A percentile compares a stretch with the other conserved stretches of the same genome.
phyloP scores from a whole-genome alignment of 345 rosid genomes.

The Hypericum perforatum region DNA sequence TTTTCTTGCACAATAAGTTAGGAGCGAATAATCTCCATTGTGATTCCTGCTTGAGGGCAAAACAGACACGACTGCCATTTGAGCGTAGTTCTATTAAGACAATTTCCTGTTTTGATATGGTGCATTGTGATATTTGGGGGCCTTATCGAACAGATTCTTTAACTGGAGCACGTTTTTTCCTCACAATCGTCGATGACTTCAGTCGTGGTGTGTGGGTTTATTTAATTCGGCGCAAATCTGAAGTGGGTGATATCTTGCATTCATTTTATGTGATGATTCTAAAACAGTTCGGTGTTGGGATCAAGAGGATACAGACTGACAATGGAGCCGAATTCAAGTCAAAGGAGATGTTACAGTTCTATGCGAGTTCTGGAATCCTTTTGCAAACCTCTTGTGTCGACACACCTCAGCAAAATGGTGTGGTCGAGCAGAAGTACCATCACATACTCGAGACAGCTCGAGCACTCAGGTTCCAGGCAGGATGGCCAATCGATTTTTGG shows the following conservation, averaged over 20 bases:
- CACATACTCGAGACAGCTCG: conserved; percentile 5
- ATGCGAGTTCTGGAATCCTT: not conserved
- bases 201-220: not conserved
- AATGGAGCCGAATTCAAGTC: not conserved
- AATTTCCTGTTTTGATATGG: not conserved
- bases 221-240: not conserved
- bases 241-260: not conserved
- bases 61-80: not conserved
- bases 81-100: not conserved
- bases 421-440: not conserved
- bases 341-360: not conserved
- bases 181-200: not conserved
- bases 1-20: not conserved
- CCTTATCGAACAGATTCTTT: not conserved
- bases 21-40: not conserved
- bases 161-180: not conserved
- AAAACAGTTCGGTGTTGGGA: not conserved
- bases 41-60: not conserved
- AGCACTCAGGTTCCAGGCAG: not conserved
- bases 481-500: not conserved
- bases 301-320: not conserved
- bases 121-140: not conserved
- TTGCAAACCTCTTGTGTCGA: not conserved
- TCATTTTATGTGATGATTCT: not conserved
- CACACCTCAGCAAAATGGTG: conserved; percentile 3